Base-by-base conservation (phyloP, 2,329 filamentous ascomycete genomes). In the Plenodomus lindquistii region DNA sequence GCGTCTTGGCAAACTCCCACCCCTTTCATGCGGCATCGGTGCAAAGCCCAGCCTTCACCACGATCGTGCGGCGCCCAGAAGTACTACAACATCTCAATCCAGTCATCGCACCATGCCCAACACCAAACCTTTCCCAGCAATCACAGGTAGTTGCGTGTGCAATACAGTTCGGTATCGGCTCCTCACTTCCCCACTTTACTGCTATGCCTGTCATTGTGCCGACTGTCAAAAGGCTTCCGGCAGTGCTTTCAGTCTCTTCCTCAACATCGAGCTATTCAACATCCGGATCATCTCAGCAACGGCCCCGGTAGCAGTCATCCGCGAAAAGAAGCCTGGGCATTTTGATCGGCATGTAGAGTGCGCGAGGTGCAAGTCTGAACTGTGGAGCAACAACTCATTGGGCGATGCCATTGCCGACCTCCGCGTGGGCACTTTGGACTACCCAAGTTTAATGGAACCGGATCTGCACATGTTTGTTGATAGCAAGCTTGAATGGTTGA, bases 401-500 rank as follows among this genome's bases (percentile, higher is more conserved):
- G 49, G 48, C 22, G 41, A 52, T 0, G 47, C 49, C 1, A 46
- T 62, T 0, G 44, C 39, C 6, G 53, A 63, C 36, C 34, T 70
- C 2, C 42, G 50, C 2, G 54, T 63, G 10, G 67, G 67, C 10
- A 63, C 62, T 1, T 38, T 70, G 16, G 67, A 70, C 46, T 54
- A 57, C 10, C 65, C 67, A 0, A 43, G 46, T 1, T 41, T 67
- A 10, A 64, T 71, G 60, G 62, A 65, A 41, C 67, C 67, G 1
- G 67, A 70, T 46, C 6, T 64, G 17, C 67, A 70, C 41, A 43
- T 48, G 2, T 69, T 52, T 42, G 50, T 65, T 2, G 64, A 62
- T 31, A 63, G 54, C 38, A 69, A 69, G 35, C n/a, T 70, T 4
- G 55, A 57, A 0, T 70, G 67, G 66, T 37, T 70, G 2, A n/a